These are phyloP conservation scores for Dimargaris cristalligena DNA, from an alignment of 192 early-diverging fungal genomes.

Conservation along the genomic window DNA sequence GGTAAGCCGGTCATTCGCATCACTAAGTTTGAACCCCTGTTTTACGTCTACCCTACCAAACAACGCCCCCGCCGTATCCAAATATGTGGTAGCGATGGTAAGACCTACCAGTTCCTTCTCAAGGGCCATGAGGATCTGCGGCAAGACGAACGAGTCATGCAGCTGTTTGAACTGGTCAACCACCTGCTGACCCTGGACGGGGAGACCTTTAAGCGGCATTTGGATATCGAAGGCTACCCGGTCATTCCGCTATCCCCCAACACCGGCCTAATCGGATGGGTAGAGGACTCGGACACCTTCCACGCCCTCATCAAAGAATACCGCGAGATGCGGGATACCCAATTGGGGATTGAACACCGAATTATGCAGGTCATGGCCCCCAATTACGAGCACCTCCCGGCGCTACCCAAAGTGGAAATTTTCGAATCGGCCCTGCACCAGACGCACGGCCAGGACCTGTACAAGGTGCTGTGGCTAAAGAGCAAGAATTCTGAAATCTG, in stretches of 20 bases:
- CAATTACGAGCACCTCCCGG: conserved; percentile 72
- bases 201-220: conserved; percentile 78
- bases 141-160: conserved; percentile 98
- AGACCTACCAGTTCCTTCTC: conserved; percentile 74
- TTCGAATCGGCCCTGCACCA: conserved; percentile 84
- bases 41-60: conserved; percentile 82
- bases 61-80: conserved; percentile 75
- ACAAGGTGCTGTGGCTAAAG: conserved; percentile 85
- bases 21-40: conserved; percentile 58
- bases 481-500: conserved; percentile 91
- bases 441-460: conserved; percentile 82
- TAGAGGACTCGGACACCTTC: conserved; percentile 76
- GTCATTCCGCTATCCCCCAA: conserved; percentile 89
- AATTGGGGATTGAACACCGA: conserved; percentile 78
- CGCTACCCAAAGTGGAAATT: conserved; percentile 86
- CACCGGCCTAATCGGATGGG: conserved; percentile 88
- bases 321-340: conserved; percentile 60
- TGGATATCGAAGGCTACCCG: conserved; percentile 78
- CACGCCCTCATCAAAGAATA: conserved; percentile 74
- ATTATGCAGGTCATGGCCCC: conserved; percentile 77
- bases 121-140: conserved; percentile 97
- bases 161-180: conserved; percentile 92
- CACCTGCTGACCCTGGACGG: conserved; percentile 63
- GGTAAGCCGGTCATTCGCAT: conserved; percentile 76
- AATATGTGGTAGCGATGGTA: conserved; percentile 76